Evolutionary conservation across 2,329 filamentous ascomycete species (phyloP).

Genomic region (Arthrinium phaeospermum): DNA sequence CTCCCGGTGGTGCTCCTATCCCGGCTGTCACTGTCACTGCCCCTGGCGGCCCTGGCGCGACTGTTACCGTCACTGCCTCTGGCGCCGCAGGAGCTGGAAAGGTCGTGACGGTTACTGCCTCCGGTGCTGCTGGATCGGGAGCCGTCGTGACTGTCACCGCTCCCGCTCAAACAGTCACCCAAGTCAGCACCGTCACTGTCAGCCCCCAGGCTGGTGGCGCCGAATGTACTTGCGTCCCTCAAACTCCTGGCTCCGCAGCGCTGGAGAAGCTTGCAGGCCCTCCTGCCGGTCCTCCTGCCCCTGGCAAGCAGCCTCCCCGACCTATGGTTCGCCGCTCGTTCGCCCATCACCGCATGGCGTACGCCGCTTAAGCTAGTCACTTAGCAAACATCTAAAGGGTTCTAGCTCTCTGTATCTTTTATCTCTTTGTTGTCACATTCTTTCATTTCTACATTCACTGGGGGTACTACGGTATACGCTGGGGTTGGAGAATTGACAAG

Average conservation of each 20-base stretch:
- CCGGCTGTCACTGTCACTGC: slow-evolving; percentile 12
- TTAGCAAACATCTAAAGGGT: neutral
- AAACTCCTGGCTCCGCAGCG: neutral
- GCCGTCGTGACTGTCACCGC: too few relatives aligned
- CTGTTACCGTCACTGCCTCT: neutral
- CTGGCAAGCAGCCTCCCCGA: slow-evolving; percentile 12
- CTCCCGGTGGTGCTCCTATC: slow-evolving; percentile 3
- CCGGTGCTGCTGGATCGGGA: too few relatives aligned
- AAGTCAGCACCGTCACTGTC: neutral
- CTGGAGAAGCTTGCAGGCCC: neutral
- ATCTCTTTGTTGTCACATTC: neutral
- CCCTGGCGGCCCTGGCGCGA: neutral
- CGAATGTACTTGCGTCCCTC: neutral
- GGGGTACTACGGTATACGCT: neutral
- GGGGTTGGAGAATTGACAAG: neutral
- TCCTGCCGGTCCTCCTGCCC: neutral
- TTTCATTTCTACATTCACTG: neutral
- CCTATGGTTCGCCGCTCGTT: slow-evolving; percentile 11
- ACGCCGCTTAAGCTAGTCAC: slow-evolving; percentile 5
- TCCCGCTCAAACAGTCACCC: too few relatives aligned
- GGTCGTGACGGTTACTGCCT: neutral
- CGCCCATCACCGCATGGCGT: slow-evolving; percentile 1
- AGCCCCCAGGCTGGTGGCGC: neutral
- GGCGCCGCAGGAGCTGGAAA: too few relatives aligned
- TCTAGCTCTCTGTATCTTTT: neutral